Percentiles rank a stretch among this genome's conserved stretches.
phyloP scores from a whole-genome alignment of 2,329 filamentous ascomycete genomes.

The Arthrinium phaeospermum region DNA sequence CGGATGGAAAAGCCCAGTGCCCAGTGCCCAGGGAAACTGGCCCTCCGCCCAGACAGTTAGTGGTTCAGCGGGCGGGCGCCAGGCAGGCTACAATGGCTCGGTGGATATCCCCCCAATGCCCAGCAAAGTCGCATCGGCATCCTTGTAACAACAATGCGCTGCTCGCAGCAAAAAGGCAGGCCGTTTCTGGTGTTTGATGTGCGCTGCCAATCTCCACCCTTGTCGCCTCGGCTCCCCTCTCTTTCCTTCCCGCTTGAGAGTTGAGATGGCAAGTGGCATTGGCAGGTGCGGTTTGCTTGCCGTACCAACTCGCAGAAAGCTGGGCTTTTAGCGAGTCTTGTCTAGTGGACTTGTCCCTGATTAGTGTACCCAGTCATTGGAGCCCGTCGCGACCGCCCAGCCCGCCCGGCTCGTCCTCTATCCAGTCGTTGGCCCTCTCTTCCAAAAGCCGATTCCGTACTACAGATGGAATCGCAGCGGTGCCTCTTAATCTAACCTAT shows the following conservation, averaged over 20 bases:
- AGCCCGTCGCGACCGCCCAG: slow-evolving; percentile 2
- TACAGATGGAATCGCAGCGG: slow-evolving; percentile 4
- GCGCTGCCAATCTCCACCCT: slow-evolving; percentile 15
- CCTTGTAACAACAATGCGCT: not conserved
- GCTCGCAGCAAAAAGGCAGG: not conserved
- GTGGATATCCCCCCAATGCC: not conserved
- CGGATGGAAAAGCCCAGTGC: not conserved
- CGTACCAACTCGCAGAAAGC: not conserved
- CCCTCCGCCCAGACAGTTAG: slow-evolving; percentile 5
- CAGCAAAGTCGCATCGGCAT: slow-evolving; percentile 1
- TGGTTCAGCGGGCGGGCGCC: not conserved
- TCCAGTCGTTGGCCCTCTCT: not conserved
- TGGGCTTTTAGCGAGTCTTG: not conserved
- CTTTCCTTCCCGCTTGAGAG: not conserved
- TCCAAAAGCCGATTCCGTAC: not conserved
- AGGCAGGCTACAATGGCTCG: too few relatives aligned
- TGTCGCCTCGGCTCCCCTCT: not conserved
- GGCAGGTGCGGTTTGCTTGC: not conserved
- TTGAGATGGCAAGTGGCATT: slow-evolving; percentile 2
- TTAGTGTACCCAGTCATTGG: not conserved
- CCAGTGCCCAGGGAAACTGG: not conserved
- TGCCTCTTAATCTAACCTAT: slow-evolving; percentile 5
- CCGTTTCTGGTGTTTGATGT: slow-evolving; percentile 11
- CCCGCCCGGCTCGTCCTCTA: slow-evolving; percentile 1
- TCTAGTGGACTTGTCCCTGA: not conserved